Base-by-base conservation (phyloP, 139 green algal species). In the Penium margaritaceum region DNA sequence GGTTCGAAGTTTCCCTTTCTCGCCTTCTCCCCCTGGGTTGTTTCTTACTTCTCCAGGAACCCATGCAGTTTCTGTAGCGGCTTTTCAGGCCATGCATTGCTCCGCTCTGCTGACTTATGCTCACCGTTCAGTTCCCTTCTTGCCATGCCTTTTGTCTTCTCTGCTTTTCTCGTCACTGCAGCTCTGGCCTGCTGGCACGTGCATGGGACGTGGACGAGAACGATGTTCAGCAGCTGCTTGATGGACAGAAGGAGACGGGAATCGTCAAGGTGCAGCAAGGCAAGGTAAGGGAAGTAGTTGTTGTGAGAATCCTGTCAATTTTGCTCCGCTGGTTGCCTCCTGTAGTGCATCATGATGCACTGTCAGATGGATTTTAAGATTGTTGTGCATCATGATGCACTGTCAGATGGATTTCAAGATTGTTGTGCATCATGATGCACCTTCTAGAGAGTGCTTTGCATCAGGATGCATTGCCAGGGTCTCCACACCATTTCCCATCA, bases 161-260 rank as follows among this genome's bases (percentile, higher is more conserved):
- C 30, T 70, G 6, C 38, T 44, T 7, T 70, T 15, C 24, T 24
- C 15, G 32, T 30, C 34, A 19, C 17, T 67, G 12, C 66, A 74
- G 67, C 29, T 46, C 54, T 9, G 69, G 74, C 27, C 19, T 76
- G 41, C 54, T 76, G 14, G 69, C 69, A 12, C 33, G 33, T 51
- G 69, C 69, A 7, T 76, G 69, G 69, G 30, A 76, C 43, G 69
- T 76, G 53, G 69, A 76, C 14, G 69, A 76, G 54, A 29, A 54
- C 5, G 54, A 54, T 24, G 53, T 76, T 5, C 17, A 76, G 43
- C 62, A 76, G 69, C 69, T 76, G 38, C 53, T 76, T 29, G 21
- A 27, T 24, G 54, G 53, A 27, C 69, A 76, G 43, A 70, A 76
- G 69, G 54, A 71, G 3, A 53, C 69, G 1, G 69, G 29, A 1